Evolutionary conservation across 2,329 filamentous ascomycete genomes (phyloP).

Genomic region (Fusarium torreyae): DNA sequence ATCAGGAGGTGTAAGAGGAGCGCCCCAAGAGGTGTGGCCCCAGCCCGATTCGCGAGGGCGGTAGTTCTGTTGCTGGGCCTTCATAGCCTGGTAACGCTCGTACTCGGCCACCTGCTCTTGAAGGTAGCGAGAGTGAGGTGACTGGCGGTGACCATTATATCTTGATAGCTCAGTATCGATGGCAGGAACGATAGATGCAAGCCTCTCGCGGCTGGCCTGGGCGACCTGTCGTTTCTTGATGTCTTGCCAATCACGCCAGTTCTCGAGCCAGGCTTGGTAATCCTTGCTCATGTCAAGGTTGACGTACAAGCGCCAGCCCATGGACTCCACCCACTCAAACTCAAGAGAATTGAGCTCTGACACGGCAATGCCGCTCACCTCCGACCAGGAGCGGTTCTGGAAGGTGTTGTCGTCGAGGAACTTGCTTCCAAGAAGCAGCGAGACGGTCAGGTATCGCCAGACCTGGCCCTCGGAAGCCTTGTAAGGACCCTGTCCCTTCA

Average conservation of each 20-base stretch:
- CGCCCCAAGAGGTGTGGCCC: constrained; percentile 62
- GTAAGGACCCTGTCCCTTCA: constrained; percentile 71
- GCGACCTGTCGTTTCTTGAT: constrained; percentile 68
- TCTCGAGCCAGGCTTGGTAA: constrained; percentile 74
- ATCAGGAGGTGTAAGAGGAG: constrained; percentile 71
- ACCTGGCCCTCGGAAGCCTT: constrained; percentile 78
- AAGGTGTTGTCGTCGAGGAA: constrained; percentile 98
- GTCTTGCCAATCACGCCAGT: constrained; percentile 71
- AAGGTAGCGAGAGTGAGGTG: constrained; percentile 63
- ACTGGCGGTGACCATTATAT: constrained; percentile 56
- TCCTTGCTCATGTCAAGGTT: constrained; percentile 84
- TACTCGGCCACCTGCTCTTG: constrained; percentile 71
- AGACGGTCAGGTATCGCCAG: constrained; percentile 89
- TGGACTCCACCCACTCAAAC: constrained; percentile 87
- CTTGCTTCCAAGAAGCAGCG: constrained; percentile 91
- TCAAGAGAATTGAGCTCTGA: constrained; percentile 88
- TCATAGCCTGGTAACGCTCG: constrained; percentile 64
- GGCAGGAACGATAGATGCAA: constrained; percentile 64
- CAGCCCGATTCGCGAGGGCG: constrained; percentile 63
- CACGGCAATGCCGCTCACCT: constrained; percentile 91
- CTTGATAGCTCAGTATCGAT: constrained; percentile 62
- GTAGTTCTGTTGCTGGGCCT: constrained; percentile 59
- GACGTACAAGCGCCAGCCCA: constrained; percentile 88
- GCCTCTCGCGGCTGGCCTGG: constrained; percentile 65
- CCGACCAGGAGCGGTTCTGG: constrained; percentile 96